Evolutionary conservation across 2,329 filamentous ascomycete species (phyloP).

Genomic region (Trichoderma hamatum): DNA sequence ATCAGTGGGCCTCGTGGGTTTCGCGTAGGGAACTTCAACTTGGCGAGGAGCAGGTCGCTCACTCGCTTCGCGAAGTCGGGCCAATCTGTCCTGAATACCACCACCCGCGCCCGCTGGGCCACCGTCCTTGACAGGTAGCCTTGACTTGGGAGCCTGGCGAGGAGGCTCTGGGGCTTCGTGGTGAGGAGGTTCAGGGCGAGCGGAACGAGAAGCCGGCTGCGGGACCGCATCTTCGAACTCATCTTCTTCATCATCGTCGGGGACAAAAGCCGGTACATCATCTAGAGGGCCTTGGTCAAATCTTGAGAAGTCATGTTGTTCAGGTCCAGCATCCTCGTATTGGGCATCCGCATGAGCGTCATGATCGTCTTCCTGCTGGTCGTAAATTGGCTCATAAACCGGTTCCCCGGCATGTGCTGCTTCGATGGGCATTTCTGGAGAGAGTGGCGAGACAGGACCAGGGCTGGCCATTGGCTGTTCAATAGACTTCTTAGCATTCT

Average conservation of each 20-base stretch:
- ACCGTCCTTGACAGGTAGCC: slow-evolving; percentile 37
- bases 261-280: slow-evolving; percentile 84
- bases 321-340: slow-evolving; percentile 59
- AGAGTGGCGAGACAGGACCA: slow-evolving; percentile 29
- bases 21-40: slow-evolving; percentile 64
- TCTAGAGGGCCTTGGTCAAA: slow-evolving; percentile 89
- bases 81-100: slow-evolving; percentile 77
- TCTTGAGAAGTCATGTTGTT: slow-evolving; percentile 60
- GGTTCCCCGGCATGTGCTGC: neutral
- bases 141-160: slow-evolving; percentile 27
- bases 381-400: slow-evolving; percentile 30
- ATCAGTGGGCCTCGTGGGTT: slow-evolving; percentile 60
- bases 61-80: slow-evolving; percentile 90
- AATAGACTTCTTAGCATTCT: slow-evolving; percentile 34
- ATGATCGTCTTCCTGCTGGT: slow-evolving; percentile 34
- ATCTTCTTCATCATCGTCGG: slow-evolving; percentile 57
- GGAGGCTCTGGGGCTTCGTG: neutral
- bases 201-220: slow-evolving; percentile 53
- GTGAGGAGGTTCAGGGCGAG: neutral
- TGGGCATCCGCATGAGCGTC: slow-evolving; percentile 62
- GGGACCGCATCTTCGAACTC: slow-evolving; percentile 47
- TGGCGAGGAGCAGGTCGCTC: slow-evolving; percentile 70
- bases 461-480: slow-evolving; percentile 31
- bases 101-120: slow-evolving; percentile 41
- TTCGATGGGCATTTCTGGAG: slow-evolving; percentile 1